phyloP scores from a whole-genome alignment of 345 rosid species.

The Hevea brasiliensis region DNA sequence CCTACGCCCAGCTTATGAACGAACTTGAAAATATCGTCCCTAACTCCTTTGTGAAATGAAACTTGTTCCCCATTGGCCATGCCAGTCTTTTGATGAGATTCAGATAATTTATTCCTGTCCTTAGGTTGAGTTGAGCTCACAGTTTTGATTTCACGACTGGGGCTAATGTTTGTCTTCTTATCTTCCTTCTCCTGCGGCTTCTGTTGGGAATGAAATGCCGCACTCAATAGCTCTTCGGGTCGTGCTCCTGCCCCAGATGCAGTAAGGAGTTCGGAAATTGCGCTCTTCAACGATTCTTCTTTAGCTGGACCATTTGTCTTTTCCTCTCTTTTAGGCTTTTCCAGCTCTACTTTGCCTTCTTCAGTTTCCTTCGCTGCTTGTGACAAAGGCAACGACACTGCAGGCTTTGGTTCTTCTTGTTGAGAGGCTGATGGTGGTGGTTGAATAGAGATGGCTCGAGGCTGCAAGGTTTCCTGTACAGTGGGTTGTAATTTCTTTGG shows the following conservation, averaged over 20 bases:
- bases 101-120: constrained; percentile 9
- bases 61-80: constrained; percentile 28
- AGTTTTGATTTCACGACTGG: constrained; percentile 31
- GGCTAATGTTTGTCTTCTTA: constrained; percentile 19
- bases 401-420: constrained; percentile 11
- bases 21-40: constrained; percentile 59
- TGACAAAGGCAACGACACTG: constrained; percentile 10
- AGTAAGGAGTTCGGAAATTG: constrained; percentile 26
- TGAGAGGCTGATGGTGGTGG: constrained; percentile 10
- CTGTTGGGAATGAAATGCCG: constrained; percentile 24
- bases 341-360: constrained; percentile 22
- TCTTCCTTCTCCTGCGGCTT: constrained; percentile 36
- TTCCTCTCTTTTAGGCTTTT: constrained; percentile 24
- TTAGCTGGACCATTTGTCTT: constrained; percentile 15
- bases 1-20: constrained; percentile 51
- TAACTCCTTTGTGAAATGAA: constrained; percentile 51
- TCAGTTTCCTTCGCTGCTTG: constrained; percentile 23
- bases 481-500: constrained; percentile 23
- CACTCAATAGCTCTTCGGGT: constrained; percentile 23
- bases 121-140: constrained; percentile 23
- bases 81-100: constrained; percentile 27
- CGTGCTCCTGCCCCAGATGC: constrained; percentile 19
- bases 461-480: constrained; percentile 20
- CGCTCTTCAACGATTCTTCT: constrained; percentile 29
- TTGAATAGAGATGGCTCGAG: constrained; percentile 7